Evolutionary conservation across 2,329 filamentous ascomycete species (phyloP).

Genomic region (Lasiodiplodia citricola): DNA sequence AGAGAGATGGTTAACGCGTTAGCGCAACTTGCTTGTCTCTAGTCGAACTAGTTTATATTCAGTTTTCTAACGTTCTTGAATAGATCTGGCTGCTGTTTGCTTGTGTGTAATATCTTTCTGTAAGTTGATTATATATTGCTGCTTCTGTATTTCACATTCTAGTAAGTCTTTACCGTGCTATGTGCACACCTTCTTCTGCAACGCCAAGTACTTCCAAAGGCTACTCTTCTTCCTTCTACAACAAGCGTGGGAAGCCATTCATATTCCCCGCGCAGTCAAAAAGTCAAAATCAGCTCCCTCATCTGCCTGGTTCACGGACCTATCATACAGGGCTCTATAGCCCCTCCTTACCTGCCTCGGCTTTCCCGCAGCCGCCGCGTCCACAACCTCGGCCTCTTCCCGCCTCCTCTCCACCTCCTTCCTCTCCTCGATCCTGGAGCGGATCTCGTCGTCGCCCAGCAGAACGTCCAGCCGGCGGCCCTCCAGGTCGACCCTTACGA

Average conservation of each 20-base stretch:
- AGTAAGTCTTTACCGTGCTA: too few relatives aligned
- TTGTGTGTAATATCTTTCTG: too few relatives aligned
- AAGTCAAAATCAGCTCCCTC: conserved; percentile 67
- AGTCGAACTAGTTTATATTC: too few relatives aligned
- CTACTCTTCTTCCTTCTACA: too few relatives aligned
- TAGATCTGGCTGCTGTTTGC: too few relatives aligned
- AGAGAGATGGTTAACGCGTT: not conserved
- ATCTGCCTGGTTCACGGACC: conserved; percentile 65
- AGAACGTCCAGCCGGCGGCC: conserved; percentile 49
- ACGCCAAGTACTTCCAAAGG: too few relatives aligned
- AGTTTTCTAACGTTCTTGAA: too few relatives aligned
- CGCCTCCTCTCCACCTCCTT: conserved; percentile 27
- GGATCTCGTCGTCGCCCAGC: conserved; percentile 49
- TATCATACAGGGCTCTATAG: conserved; percentile 65
- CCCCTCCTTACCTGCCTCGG: conserved; percentile 51
- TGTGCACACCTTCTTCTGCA: too few relatives aligned
- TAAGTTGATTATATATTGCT: not conserved
- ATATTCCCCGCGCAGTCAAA: conserved; percentile 44
- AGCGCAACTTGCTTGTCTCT: not conserved
- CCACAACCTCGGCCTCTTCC: conserved; percentile 35
- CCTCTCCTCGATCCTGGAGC: conserved; percentile 43
- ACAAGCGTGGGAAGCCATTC: not conserved
- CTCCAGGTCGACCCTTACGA: conserved; percentile 54
- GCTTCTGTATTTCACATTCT: not conserved
- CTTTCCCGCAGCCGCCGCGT: conserved; percentile 35